Evolutionary conservation across 2,329 filamentous ascomycete species (phyloP), one percentile per base, ranked within the genome.

Genomic region (Colletotrichum tamarilloi): DNA sequence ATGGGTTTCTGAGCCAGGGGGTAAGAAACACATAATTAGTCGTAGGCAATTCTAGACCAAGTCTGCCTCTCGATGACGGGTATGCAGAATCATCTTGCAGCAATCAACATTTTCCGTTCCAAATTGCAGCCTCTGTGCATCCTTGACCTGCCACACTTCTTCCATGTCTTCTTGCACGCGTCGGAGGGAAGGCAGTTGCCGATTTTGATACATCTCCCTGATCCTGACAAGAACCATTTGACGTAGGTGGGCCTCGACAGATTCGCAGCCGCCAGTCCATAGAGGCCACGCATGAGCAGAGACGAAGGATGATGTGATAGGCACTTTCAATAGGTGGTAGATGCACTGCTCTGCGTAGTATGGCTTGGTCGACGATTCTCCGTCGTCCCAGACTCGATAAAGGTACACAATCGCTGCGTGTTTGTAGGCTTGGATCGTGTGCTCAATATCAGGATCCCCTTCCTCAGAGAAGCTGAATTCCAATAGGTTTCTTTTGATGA

Each of bases 251-350:
- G 28, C 49, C 28, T 79, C 77, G 57, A 80, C 76, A 1, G 79
- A 78, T 62, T 81, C 80, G 66, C 80, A 81, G 3, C 77, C 80
- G 0, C 79, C 79, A 2, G 79, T 81, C 78, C 78, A 81, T 1
- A 81, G 68, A 5, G 80, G 80, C 79, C 79, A 81, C 16, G 77
- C 77, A 28, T 81, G 80, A 1, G 75, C 76, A 1, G 80, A 77
- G 8, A 77, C 77, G 14, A 80, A 78, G 5, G 80, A 76, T 1
- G 80, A 81, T 2, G 69, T 67, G 19, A 79, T 74, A 4, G 77
- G 75, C 3, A 81, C 78, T 24, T 75, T 60, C 8, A 72, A 62
- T 3, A 81, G 74, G 42, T 81, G 76, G 6, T 65, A 55, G 28
- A 81, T 77, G 55, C 80, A 80, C 32, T 68, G 68, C 24, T 74